Conservation (phyloP, 345 rosid species). For the Citrus maxima region DNA sequence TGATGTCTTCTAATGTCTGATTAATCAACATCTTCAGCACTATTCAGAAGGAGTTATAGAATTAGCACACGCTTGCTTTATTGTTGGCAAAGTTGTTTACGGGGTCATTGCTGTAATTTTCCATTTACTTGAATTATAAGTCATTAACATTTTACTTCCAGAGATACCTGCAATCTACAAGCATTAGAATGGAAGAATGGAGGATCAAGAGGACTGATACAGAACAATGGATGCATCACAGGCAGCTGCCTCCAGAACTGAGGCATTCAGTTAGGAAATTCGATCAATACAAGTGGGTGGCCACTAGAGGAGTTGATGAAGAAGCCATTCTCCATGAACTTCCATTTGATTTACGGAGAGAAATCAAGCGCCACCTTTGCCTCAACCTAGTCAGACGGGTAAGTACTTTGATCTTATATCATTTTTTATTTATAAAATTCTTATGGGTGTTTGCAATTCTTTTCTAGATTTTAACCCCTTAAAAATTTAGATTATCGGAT, state of each 20-base stretch:
- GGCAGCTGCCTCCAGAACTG: conserved; percentile 27
- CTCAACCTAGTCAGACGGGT: conserved; percentile 19
- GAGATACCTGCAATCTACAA: conserved; percentile 18
- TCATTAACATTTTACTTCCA: background rate
- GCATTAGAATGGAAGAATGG: conserved; percentile 19
- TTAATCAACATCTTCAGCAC: no score
- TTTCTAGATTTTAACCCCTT: no score
- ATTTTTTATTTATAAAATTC: no score
- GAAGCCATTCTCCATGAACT: conserved; percentile 17
- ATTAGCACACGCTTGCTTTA: no score
- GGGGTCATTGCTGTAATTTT: no score
- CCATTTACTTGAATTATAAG: background rate
- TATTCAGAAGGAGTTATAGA: no score
- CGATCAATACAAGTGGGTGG: conserved; percentile 25
- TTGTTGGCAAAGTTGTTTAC: no score
- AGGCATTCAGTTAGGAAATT: conserved; percentile 15
- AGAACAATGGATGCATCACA: conserved; percentile 27
- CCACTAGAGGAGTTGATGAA: conserved; percentile 29
- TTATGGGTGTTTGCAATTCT: no score
- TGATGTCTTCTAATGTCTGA: no score
- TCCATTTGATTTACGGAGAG: conserved; percentile 15
- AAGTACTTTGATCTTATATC: background rate
- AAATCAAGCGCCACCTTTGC: conserved; percentile 25
- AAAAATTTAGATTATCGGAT: no score
- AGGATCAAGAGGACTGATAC: conserved; percentile 23